Percentiles rank a stretch among this genome's conserved stretches.
Conservation (phyloP, 192 early-diverging fungal species). For the Entomortierella lignicola region DNA sequence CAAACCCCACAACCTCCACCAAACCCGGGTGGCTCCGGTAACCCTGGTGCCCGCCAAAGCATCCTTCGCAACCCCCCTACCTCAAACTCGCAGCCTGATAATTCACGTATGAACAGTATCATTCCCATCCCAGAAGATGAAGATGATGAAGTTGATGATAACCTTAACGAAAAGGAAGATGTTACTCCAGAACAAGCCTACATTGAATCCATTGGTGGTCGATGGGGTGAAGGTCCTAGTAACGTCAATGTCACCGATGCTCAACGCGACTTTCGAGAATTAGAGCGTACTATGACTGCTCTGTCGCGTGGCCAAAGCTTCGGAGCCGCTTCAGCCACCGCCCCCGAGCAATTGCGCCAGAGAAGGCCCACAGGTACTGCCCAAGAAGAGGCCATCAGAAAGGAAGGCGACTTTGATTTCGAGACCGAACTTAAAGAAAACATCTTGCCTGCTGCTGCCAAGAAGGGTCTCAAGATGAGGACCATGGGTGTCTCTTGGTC, state of each 20-base stretch:
- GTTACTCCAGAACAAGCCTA: slow-evolving; percentile 31
- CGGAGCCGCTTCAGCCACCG: not conserved
- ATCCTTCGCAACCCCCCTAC: slow-evolving; percentile 19
- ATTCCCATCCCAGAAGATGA: slow-evolving; percentile 23
- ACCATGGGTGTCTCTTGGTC: slow-evolving; percentile 60
- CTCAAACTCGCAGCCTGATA: no score
- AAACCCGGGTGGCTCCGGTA: not conserved
- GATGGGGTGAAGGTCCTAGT: slow-evolving; percentile 50
- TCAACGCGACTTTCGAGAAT: slow-evolving; percentile 36
- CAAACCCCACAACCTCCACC: slow-evolving; percentile 5
- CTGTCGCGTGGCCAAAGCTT: slow-evolving; percentile 23
- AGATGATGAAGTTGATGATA: slow-evolving; percentile 17
- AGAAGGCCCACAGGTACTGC: not conserved
- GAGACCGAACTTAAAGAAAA: slow-evolving; percentile 55
- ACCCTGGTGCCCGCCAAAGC: slow-evolving; percentile 9
- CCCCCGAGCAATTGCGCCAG: slow-evolving; percentile 3
- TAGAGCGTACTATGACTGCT: slow-evolving; percentile 26
- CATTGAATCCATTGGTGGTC: slow-evolving; percentile 26
- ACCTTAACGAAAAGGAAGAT: not conserved
- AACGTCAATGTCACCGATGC: slow-evolving; percentile 45
- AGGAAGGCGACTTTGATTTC: slow-evolving; percentile 32
- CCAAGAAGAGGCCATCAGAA: slow-evolving; percentile 24
- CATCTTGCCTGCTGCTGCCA: slow-evolving; percentile 19
- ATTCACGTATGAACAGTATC: slow-evolving; percentile 18
- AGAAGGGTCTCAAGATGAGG: slow-evolving; percentile 56